Base-by-base conservation (phyloP, 805 yeast genomes). In the Wickerhamomyces alni region DNA sequence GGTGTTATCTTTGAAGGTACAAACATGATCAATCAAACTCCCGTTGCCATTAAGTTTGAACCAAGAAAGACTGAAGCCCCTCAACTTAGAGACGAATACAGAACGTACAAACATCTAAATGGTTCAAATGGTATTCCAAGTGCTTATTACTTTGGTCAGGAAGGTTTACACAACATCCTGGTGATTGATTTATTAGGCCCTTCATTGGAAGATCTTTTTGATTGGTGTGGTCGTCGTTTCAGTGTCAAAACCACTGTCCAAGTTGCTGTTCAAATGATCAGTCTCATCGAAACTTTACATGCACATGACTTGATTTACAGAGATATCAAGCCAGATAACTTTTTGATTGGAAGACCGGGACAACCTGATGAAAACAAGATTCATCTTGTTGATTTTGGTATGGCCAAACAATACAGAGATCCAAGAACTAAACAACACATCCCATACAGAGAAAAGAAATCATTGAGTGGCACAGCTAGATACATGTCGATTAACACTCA, bases 1-100 rank as follows among this genome's bases (percentile, higher is more conserved):
- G 99, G 99, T 41, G 95, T 93, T 38, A 83, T 93, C 43, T 93
- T 93, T 60, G 98, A 93, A 67, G 99, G 99, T 46, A 77, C 87
- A 32, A 91, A 93, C 61, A 73, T 93, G 58, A 78, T 93, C 52
- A 91, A 88, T 67, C 89, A 89, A 49, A 82, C 82, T 45, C 94
- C 86, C 37, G 98, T 93, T 34, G 99, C 98, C 30, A 91, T 93
- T 62, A 93, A 93, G 65, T 93, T 93, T 54, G 96, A 83, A 58
- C 85, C 87, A 19, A 68, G 89, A 44, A 79, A 81, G 52, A 76
- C 86, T 2, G 93, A 84, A 51, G 89, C 93, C 2, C 94, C 94
- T 4, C 94, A 84, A 54, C 66, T 84, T 50, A 70, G 87, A 53
- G 93, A 84, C 54, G 94, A 84, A 58, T 84, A 81, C 60, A 69